A percentile compares a stretch with the other conserved stretches of the same genome.
These are phyloP conservation scores for Sanghuangporus weigelae DNA, from an alignment of 1,284 basidiomycete genomes.

Conservation along the genomic window DNA sequence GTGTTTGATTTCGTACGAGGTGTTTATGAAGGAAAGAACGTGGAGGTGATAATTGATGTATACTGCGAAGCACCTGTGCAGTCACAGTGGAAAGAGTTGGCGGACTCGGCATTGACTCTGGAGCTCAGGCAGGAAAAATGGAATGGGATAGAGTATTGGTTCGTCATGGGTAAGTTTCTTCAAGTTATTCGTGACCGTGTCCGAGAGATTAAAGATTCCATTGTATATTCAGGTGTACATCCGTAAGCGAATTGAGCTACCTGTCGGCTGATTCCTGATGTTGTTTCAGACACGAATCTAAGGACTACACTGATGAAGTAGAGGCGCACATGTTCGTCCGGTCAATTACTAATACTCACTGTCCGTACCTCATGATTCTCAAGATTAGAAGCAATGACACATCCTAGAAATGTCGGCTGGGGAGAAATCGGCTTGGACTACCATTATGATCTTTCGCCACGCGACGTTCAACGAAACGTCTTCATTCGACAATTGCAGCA, in stretches of 20 bases:
- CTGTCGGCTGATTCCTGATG: not conserved
- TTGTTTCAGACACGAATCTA: conserved; percentile 60
- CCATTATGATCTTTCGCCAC: conserved; percentile 73
- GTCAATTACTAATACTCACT: not conserved
- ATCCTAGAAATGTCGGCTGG: conserved; percentile 78
- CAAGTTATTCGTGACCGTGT: conserved; percentile 14
- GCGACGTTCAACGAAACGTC: conserved; percentile 57
- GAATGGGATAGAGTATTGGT: conserved; percentile 67
- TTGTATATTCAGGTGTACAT: conserved; percentile 51
- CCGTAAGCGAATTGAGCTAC: conserved; percentile 43
- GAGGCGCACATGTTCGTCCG: conserved; percentile 60
- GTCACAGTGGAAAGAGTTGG: conserved; percentile 59
- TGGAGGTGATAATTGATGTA: conserved; percentile 70
- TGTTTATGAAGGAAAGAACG: conserved; percentile 50
- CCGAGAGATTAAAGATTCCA: not conserved
- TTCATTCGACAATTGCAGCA: conserved; percentile 62
- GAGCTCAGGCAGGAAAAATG: conserved; percentile 46
- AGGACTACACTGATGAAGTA: conserved; percentile 57
- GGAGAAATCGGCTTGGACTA: conserved; percentile 85
- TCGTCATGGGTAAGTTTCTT: conserved; percentile 57
- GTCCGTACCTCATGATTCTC: not conserved
- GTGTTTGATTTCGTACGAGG: conserved; percentile 62
- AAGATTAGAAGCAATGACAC: conserved; percentile 68
- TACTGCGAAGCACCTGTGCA: conserved; percentile 76
- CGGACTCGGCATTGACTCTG: conserved; percentile 58